phyloP scores from a whole-genome alignment of 805 yeast genomes.

The Monosporozyma yasuniensis region DNA sequence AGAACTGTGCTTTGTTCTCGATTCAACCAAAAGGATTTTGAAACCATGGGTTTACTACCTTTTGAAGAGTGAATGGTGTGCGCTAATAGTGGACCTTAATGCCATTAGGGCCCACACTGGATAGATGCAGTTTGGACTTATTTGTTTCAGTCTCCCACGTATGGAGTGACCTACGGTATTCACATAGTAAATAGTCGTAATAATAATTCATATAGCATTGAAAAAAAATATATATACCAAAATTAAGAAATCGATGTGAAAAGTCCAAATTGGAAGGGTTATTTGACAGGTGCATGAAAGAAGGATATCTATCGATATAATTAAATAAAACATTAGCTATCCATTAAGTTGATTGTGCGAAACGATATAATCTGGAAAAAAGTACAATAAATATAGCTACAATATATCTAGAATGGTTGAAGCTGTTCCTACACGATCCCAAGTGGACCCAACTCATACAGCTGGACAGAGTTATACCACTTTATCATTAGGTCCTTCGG shows the following conservation, averaged over 20 bases:
- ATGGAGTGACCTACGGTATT: not conserved
- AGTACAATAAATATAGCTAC: not conserved
- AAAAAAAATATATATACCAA: not conserved
- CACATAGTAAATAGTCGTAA: no score
- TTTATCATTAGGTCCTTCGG: not conserved
- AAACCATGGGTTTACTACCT: not conserved
- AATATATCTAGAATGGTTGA: not conserved
- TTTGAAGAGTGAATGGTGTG: not conserved
- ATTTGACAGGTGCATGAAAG: not conserved
- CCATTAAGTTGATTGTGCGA: not conserved
- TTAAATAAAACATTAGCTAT: not conserved
- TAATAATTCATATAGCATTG: not conserved
- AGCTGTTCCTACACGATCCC: not conserved
- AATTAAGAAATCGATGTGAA: not conserved
- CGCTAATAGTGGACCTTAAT: no score
- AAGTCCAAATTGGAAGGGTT: not conserved
- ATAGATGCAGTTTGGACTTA: no score
- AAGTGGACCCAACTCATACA: not conserved
- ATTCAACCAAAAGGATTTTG: conserved; percentile 28
- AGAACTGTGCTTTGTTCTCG: conserved; percentile 60
- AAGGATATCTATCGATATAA: not conserved
- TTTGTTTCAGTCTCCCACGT: not conserved
- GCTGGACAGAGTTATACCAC: not conserved
- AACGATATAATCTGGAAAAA: not conserved
- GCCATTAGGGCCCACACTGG: no score